These are phyloP conservation scores for Cenchrus fungigraminus DNA, from an alignment of 176 grass and related monocot species.

Conservation along the genomic window DNA sequence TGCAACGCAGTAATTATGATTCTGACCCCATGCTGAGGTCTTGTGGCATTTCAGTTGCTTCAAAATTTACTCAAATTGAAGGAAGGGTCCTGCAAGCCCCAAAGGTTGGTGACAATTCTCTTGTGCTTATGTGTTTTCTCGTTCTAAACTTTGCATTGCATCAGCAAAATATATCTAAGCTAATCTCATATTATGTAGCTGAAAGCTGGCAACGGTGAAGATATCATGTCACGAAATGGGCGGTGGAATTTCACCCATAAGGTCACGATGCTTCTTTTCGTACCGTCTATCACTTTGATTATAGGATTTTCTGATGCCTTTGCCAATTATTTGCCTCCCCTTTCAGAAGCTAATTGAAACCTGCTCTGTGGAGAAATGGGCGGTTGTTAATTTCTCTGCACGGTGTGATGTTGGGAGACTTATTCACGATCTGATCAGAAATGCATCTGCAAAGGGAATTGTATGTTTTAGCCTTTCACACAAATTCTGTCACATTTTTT, in stretches of 20 bases:
- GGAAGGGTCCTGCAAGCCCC: conserved; percentile 68
- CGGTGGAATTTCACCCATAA: conserved; percentile 86
- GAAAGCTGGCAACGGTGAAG: conserved; percentile 65
- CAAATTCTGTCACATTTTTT: not conserved
- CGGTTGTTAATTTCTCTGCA: conserved; percentile 89
- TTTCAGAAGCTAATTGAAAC: conserved; percentile 68
- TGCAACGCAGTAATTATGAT: conserved; percentile 60
- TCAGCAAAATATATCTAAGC: conserved; percentile 10
- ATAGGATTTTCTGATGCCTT: conserved; percentile 30
- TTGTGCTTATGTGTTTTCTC: not conserved
- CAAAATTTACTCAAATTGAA: conserved; percentile 67
- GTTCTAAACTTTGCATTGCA: not conserved
- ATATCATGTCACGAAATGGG: conserved; percentile 67
- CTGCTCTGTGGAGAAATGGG: conserved; percentile 55
- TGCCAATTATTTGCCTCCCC: not conserved
- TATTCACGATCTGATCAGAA: conserved; percentile 64
- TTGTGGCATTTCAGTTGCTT: conserved; percentile 71
- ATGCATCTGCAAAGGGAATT: conserved; percentile 62
- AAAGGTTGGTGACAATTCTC: conserved; percentile 49
- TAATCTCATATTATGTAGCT: conserved; percentile 49
- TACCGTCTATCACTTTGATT: not conserved
- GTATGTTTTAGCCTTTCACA: conserved; percentile 55
- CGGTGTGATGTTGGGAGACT: conserved; percentile 58
- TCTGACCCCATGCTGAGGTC: conserved; percentile 67
- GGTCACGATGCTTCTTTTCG: conserved; percentile 45